Base-by-base conservation (phyloP, 2,329 filamentous ascomycete genomes). In the Botrytis sinoallii region DNA sequence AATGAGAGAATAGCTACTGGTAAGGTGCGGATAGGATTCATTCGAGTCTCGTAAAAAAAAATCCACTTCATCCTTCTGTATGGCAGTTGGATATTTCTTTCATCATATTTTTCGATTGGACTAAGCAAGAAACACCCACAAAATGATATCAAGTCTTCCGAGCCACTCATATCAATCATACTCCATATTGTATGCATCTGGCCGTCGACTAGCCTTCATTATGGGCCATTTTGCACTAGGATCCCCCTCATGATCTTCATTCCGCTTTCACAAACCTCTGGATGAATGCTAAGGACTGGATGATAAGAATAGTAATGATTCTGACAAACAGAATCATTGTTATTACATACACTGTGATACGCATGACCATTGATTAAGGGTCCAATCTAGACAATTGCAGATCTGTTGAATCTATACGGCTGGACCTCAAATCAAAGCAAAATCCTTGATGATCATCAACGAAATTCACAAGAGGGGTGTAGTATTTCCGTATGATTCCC, bases 201-300 rank as follows among this genome's bases (percentile, higher is more conserved):
- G 63, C 63, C 63, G 52, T 35, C 42, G 25, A 68, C 40, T 40
- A 72, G 16, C 18, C 55, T 29, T 38, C 64, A 68, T 52, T 32
- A 29, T 38, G 29, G 22, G 18, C n/a, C 48, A 69, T 40, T 18
- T 57, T 42, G 55, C 48, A 42, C 66, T 42, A 69, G 48, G 48
- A 57, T 59, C 52, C 66, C 48, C 66, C 66, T 57, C 66, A 69
- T 69, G 66, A 69, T 69, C 66, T 57, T 69, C 66, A 68, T 42
- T 57, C 38, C 29, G 9, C 48, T 68, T 42, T 32, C 48, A 69
- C 48, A 57, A 32, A 42, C 14, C 48, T 59, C 38, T 68, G 66
- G 66, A 68, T 57, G 66, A 68, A 68, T 68, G 48, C 18, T 40
- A 32, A 44, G 18, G 35, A 57, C 29, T 66, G 10, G 42, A 48